These are phyloP conservation scores for Bipolaris gigantea DNA, from an alignment of 2,329 filamentous ascomycete genomes.

Conservation along the genomic window DNA sequence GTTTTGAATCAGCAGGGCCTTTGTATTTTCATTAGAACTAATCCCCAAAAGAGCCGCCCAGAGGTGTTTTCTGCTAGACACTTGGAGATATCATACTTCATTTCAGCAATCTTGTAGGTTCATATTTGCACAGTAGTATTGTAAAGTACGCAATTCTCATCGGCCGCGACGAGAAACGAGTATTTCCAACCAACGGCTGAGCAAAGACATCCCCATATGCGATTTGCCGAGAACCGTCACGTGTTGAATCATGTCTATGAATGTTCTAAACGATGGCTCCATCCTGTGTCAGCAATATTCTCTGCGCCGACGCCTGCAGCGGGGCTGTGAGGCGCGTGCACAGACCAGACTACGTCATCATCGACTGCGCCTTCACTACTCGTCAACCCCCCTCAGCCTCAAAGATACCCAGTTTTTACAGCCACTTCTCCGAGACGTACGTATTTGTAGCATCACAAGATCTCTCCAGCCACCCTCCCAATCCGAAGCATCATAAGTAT, in stretches of 20 bases:
- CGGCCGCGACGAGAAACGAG: no score
- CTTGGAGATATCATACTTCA: no score
- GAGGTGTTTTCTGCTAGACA: no score
- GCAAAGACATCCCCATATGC: no score
- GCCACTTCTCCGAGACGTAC: neutral
- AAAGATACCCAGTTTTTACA: constrained; percentile 12
- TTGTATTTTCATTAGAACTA: no score
- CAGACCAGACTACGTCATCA: constrained; percentile 19
- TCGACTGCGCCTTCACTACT: constrained; percentile 12
- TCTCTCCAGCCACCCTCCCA: neutral
- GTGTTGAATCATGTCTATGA: neutral
- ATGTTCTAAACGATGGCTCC: neutral
- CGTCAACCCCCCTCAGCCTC: constrained; percentile 18
- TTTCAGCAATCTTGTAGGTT: no score
- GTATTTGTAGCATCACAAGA: neutral
- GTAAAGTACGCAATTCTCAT: no score
- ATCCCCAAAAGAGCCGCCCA: no score
- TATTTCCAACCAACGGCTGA: neutral
- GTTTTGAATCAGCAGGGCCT: no score
- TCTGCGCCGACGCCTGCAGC: constrained; percentile 1
- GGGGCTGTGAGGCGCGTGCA: constrained; percentile 19
- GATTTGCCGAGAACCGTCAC: no score
- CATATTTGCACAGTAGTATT: no score
- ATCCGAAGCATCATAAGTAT: constrained; percentile 11
- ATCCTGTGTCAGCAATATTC: neutral